Evolutionary conservation across 2,329 filamentous ascomycete genomes (phyloP).

Genomic region (Aspergillus sp.): DNA sequence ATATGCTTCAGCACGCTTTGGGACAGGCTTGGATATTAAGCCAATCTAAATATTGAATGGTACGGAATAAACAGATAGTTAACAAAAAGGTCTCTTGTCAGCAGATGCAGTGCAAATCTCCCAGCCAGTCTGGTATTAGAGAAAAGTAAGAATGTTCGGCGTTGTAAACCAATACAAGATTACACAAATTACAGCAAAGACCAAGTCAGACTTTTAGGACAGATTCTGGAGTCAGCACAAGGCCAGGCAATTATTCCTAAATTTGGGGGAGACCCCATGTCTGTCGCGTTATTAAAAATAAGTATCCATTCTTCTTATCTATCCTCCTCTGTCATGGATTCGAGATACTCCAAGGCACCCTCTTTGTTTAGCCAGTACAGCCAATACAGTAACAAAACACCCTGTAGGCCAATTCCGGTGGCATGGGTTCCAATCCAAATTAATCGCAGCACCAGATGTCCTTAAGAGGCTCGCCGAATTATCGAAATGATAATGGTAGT

Average conservation of each 20-base stretch:
- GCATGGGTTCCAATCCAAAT: too few relatives aligned
- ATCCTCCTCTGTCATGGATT: not conserved
- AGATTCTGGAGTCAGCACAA: not conserved
- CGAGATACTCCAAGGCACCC: not conserved
- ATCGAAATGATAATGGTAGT: not conserved
- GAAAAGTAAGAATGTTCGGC: constrained; percentile 2
- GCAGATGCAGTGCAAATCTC: not conserved
- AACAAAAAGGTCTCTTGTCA: not conserved
- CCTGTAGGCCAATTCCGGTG: not conserved
- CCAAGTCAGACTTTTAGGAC: not conserved
- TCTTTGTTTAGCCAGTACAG: not conserved
- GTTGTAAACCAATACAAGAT: not conserved
- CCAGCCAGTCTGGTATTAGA: not conserved
- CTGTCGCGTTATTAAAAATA: not conserved
- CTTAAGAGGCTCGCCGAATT: not conserved
- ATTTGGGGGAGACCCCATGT: not conserved
- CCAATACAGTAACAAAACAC: constrained; percentile 2
- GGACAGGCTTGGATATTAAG: not conserved
- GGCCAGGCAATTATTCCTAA: not conserved
- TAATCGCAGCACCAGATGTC: not conserved
- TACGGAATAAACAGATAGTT: not conserved
- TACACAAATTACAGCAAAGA: not conserved
- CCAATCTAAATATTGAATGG: not conserved
- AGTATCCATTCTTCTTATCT: not conserved
- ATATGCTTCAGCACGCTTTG: not conserved